Evolutionary conservation across 257 asterid species (phyloP).

Genomic region (Rubia yunnanensis): DNA sequence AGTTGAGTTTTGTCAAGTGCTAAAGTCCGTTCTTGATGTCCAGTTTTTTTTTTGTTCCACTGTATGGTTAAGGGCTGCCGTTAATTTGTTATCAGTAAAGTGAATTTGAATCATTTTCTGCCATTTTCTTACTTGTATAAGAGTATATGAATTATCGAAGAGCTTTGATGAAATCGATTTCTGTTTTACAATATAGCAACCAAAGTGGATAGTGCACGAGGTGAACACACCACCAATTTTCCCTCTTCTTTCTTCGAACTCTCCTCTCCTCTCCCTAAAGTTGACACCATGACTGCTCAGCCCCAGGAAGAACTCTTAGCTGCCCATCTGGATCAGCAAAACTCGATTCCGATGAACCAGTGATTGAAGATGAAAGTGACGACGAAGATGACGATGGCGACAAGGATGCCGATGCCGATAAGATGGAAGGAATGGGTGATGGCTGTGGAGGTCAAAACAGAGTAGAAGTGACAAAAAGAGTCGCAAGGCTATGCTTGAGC

Average conservation of each 20-base stretch:
- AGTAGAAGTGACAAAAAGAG: constrained; percentile 68
- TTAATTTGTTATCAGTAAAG: too few relatives aligned
- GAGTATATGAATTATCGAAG: too few relatives aligned
- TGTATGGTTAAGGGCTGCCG: too few relatives aligned
- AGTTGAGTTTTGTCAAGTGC: too few relatives aligned
- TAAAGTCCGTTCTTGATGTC: too few relatives aligned
- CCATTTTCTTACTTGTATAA: too few relatives aligned
- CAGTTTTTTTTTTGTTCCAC: too few relatives aligned
- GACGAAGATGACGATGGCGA: constrained; percentile 45
- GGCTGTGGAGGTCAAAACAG: constrained; percentile 55
- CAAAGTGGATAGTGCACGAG: too few relatives aligned
- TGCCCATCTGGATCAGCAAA: constrained; percentile 40
- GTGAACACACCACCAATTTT: background rate
- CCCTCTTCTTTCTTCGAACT: background rate
- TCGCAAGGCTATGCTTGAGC: constrained; percentile 63
- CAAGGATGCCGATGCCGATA: constrained; percentile 51
- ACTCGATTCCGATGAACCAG: constrained; percentile 39
- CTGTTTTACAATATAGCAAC: too few relatives aligned
- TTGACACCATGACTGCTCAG: constrained; percentile 39
- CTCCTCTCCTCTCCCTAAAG: background rate
- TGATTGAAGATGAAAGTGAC: constrained; percentile 48
- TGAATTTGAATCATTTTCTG: too few relatives aligned
- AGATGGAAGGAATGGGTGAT: constrained; percentile 46
- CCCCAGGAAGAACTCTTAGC: constrained; percentile 46
- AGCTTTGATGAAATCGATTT: too few relatives aligned